Evolutionary conservation across 169 alveolate species (phyloP), one percentile per base, ranked within the genome.

Genomic region (Neospora caninum): DNA sequence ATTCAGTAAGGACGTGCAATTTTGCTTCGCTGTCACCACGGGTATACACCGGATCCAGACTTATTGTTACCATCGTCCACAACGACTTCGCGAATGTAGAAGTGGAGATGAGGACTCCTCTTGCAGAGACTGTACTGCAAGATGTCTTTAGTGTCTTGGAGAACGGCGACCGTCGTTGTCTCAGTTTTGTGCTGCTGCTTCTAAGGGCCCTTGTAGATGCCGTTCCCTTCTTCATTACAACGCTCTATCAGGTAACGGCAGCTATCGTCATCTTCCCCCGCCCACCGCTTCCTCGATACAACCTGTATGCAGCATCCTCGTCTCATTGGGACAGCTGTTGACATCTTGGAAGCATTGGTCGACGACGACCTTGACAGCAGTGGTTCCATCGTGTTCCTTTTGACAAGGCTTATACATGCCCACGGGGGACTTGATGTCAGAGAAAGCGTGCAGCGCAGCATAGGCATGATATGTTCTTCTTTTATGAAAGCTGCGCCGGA

Each of bases 131-230:
- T 31, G 53, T 78, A 78, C 87, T 78, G 27, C 27, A 39, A 22
- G 53, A 78, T 34, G 27, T 78, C 34, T 38, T 78, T 34, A 39
- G 45, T 31, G 87, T 42, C 58, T 25, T 82, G 70, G 45, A 73
- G 7, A 39, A 22, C 16, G 41, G 69, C 0, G 89, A 25, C 34
- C 89, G 67, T 6, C 58, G 39, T 25, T 39, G 41, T 41, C n/a
- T 45, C 25, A 25, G 89, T 20, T 82, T 82, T n/a, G 67, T 82
- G 38, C 89, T 82, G 7, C 89, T 82, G 29, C 89, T 82, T 6
- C 89, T 82, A n/a, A 43, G 69, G 39, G 89, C 89, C n/a, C 38
- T 82, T 36, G 67, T 82, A 27, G 89, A 82, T 16, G 54, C 54
- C 16, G 42, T 82, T 27, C 54, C 89, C 2, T 42, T 22, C 41